Evolutionary conservation across 2,329 filamentous ascomycete genomes (phyloP).

Genomic region (Penicillium sp.): DNA sequence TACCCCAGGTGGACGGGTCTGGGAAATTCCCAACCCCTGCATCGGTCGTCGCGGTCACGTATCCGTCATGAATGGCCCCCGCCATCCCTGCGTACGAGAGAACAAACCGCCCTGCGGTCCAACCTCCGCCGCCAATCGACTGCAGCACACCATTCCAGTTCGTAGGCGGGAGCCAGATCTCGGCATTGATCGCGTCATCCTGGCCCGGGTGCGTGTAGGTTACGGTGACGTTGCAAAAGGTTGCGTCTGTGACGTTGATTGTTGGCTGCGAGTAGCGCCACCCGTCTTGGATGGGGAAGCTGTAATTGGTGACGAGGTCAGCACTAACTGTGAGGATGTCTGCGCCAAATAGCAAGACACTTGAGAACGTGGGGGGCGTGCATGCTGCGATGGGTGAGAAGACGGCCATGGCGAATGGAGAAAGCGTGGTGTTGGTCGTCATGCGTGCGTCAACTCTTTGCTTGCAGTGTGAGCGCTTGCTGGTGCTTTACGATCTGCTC

Average conservation of each 20-base stretch:
- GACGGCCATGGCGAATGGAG: too few relatives aligned
- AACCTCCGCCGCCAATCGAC: slow-evolving; percentile 47
- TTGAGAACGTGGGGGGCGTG: too few relatives aligned
- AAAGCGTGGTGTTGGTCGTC: neutral
- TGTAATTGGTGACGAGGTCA: slow-evolving; percentile 15
- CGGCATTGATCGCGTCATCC: slow-evolving; percentile 38
- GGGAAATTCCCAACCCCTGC: slow-evolving; percentile 14
- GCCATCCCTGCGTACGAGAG: slow-evolving; percentile 20
- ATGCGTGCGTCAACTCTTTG: too few relatives aligned
- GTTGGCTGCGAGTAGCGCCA: neutral
- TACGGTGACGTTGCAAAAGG: slow-evolving; percentile 47
- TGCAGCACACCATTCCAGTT: slow-evolving; percentile 46
- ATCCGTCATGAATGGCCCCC: slow-evolving; percentile 18
- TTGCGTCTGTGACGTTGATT: slow-evolving; percentile 13
- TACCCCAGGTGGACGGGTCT: slow-evolving; percentile 13
- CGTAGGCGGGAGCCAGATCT: slow-evolving; percentile 40
- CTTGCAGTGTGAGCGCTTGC: too few relatives aligned
- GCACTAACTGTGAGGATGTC: neutral
- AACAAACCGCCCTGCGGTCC: slow-evolving; percentile 25
- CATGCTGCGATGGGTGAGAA: too few relatives aligned
- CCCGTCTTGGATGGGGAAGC: neutral
- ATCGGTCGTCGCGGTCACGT: slow-evolving; percentile 19
- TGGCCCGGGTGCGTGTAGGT: slow-evolving; percentile 45
- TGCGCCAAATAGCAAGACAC: too few relatives aligned
- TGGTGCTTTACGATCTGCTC: too few relatives aligned